phyloP scores from a whole-genome alignment of 2,329 filamentous ascomycete species.

The Beauveria scarabaeidicola region DNA sequence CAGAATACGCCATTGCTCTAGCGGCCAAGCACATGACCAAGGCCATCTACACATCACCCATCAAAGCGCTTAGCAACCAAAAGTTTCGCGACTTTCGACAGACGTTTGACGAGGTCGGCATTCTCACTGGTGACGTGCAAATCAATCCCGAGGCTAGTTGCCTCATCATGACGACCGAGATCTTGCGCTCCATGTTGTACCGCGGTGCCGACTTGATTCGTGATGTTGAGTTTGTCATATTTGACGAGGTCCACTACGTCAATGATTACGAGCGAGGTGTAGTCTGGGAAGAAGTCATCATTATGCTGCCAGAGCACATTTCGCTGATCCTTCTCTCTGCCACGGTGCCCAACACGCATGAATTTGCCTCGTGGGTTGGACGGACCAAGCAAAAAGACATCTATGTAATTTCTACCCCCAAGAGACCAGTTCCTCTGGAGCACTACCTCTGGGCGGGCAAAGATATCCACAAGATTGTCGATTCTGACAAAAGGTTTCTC shows the following conservation, averaged over 20 bases:
- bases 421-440: slow-evolving; percentile 87
- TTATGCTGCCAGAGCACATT: slow-evolving; percentile 96
- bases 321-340: slow-evolving; percentile 91
- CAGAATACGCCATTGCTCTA: slow-evolving; percentile 93
- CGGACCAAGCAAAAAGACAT: slow-evolving; percentile 98
- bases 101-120: slow-evolving; percentile 90
- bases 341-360: slow-evolving; percentile 93
- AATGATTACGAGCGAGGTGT: slow-evolving; percentile 94
- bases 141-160: slow-evolving; percentile 97
- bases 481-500: slow-evolving; percentile 82
- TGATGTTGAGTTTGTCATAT: slow-evolving; percentile 97
- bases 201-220: slow-evolving; percentile 90
- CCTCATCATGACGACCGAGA: slow-evolving; percentile 98
- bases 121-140: slow-evolving; percentile 93
- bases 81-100: slow-evolving; percentile 94
- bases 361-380: slow-evolving; percentile 97
- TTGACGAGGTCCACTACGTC: slow-evolving; percentile 98
- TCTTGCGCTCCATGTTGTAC: slow-evolving; percentile 96
- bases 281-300: slow-evolving; percentile 99
- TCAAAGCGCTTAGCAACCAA: slow-evolving; percentile 96
- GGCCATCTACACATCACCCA: slow-evolving; percentile 96
- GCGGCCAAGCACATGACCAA: slow-evolving; percentile 99
- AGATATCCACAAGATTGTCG: slow-evolving; percentile 87
- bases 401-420: slow-evolving; percentile 95
- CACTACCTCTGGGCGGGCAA: slow-evolving; percentile 96